Conservation (phyloP, 2,329 filamentous ascomycete genomes). For the Aaosphaeria arxii region DNA sequence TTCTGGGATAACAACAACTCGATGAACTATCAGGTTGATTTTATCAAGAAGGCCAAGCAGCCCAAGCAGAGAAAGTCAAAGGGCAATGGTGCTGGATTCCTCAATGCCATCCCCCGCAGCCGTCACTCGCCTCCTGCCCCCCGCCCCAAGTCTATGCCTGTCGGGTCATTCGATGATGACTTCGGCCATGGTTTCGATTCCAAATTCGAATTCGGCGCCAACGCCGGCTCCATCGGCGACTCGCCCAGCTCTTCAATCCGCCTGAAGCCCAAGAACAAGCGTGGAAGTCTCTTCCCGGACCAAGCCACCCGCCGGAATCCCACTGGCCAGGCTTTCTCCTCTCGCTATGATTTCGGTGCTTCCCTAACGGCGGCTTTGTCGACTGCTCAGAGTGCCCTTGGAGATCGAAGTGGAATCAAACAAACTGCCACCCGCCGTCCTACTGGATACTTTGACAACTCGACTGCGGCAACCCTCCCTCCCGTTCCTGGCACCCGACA, state of each 20-base stretch:
- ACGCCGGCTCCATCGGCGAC: slow-evolving; percentile 54
- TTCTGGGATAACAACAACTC: slow-evolving; percentile 92
- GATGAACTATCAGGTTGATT: slow-evolving; percentile 92
- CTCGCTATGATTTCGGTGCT: slow-evolving; percentile 94
- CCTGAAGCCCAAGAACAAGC: slow-evolving; percentile 67
- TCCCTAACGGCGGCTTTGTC: slow-evolving; percentile 81
- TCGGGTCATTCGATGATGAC: slow-evolving; percentile 60
- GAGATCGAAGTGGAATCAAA: slow-evolving; percentile 53
- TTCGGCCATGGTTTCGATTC: slow-evolving; percentile 61
- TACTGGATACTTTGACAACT: slow-evolving; percentile 36
- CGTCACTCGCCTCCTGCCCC: slow-evolving; percentile 45
- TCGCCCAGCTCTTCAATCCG: slow-evolving; percentile 58
- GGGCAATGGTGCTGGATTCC: slow-evolving; percentile 45
- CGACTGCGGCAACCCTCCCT: slow-evolving; percentile 38
- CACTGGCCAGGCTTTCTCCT: slow-evolving; percentile 74
- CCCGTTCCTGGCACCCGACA: slow-evolving; percentile 39
- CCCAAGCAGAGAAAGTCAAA: slow-evolving; percentile 39
- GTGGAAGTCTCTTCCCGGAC: slow-evolving; percentile 60
- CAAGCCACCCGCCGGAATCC: slow-evolving; percentile 46
- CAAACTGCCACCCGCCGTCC: slow-evolving; percentile 16
- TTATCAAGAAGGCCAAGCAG: slow-evolving; percentile 72
- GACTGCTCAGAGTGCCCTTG: slow-evolving; percentile 63
- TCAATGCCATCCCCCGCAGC: slow-evolving; percentile 50
- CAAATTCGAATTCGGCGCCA: slow-evolving; percentile 44
- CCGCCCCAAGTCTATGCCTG: slow-evolving; percentile 49